phyloP scores from a whole-genome alignment of 345 rosid species.

The Murraya paniculata region DNA sequence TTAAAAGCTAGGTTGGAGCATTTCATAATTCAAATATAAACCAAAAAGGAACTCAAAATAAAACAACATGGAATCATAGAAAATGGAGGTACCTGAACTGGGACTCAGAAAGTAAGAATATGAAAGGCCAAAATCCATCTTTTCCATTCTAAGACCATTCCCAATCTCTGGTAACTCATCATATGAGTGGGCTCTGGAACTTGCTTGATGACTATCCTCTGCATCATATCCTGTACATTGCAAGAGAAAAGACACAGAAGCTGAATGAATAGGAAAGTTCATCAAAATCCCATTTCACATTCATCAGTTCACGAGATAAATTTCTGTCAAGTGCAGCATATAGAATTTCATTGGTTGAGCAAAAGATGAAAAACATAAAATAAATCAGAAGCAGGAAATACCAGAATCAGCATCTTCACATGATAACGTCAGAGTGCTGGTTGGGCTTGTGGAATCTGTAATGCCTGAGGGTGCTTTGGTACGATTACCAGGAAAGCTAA shows the following conservation, averaged over 20 bases:
- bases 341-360: background rate
- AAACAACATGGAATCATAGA: background rate
- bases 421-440: constrained; percentile 62
- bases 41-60: background rate
- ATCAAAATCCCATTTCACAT: background rate
- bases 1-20: constrained; percentile 7
- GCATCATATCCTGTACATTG: constrained; percentile 34
- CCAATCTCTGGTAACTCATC: constrained; percentile 40
- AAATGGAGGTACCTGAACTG: constrained; percentile 30
- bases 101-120: constrained; percentile 24
- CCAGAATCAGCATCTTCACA: constrained; percentile 95
- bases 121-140: constrained; percentile 26
- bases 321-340: background rate
- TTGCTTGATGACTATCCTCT: constrained; percentile 69
- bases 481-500: constrained; percentile 37
- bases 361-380: constrained; percentile 6
- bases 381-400: constrained; percentile 23
- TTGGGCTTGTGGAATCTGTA: constrained; percentile 79
- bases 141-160: constrained; percentile 24
- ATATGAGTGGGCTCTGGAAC: constrained; percentile 35
- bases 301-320: background rate
- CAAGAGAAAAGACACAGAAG: constrained; percentile 12
- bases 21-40: background rate
- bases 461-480: constrained; percentile 47
- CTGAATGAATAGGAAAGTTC: constrained; percentile 17